Percentiles rank a stretch among this genome's conserved stretches.
phyloP scores from a whole-genome alignment of 106 monocot species.

The Narthecium ossifragum region DNA sequence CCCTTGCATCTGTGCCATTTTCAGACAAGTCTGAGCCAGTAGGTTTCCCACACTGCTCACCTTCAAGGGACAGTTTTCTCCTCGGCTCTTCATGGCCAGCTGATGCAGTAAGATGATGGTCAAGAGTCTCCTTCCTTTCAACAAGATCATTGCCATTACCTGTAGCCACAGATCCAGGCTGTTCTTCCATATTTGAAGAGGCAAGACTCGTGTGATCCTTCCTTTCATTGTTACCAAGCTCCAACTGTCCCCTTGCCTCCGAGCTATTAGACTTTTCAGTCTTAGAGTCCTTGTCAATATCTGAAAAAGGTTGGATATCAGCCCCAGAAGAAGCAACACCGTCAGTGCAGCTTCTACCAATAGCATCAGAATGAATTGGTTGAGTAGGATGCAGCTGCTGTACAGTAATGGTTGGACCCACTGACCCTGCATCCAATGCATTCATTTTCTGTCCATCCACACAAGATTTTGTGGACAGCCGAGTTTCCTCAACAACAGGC shows the following conservation, averaged over 20 bases:
- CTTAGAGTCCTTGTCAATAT: slow-evolving; percentile 11
- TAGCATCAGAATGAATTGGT: slow-evolving; percentile 6
- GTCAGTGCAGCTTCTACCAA: slow-evolving; percentile 6
- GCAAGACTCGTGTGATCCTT: slow-evolving; percentile 13
- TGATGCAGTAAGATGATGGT: slow-evolving; percentile 7
- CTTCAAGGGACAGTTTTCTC: slow-evolving; percentile 10
- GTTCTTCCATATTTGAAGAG: slow-evolving; percentile 10
- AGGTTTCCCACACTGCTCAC: slow-evolving; percentile 11
- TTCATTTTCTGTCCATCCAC: background rate
- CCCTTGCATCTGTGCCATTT: slow-evolving; percentile 17
- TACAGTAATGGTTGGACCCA: slow-evolving; percentile 2
- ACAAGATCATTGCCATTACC: slow-evolving; percentile 11
- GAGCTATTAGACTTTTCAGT: slow-evolving; percentile 10
- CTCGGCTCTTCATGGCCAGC: slow-evolving; percentile 1
- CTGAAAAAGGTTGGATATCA: slow-evolving; percentile 8
- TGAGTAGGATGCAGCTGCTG: slow-evolving; percentile 3
- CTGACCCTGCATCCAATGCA: slow-evolving; percentile 2
- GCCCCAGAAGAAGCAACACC: slow-evolving; percentile 5
- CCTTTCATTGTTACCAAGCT: slow-evolving; percentile 15
- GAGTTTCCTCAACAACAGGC: slow-evolving; percentile 7
- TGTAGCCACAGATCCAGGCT: slow-evolving; percentile 4
- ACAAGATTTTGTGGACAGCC: background rate
- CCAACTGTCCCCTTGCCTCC: background rate
- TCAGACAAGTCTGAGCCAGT: slow-evolving; percentile 14
- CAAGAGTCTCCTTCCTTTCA: slow-evolving; percentile 8